phyloP scores from a whole-genome alignment of 331 rosid species.

The Arachis monticola region DNA sequence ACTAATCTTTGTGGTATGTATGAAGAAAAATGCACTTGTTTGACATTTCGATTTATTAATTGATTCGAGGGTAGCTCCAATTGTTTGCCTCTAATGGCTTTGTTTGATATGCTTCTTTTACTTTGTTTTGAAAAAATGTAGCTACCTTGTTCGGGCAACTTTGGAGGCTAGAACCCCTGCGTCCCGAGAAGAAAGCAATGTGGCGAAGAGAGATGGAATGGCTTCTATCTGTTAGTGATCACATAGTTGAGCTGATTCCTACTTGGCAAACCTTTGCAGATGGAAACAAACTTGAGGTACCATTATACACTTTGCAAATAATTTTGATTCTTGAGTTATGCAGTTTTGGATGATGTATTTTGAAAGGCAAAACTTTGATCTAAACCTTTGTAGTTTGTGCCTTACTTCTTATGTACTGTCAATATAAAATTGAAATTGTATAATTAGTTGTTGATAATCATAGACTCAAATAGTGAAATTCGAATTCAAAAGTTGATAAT shows the following conservation, averaged over 20 bases:
- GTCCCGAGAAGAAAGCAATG: slow-evolving; percentile 72
- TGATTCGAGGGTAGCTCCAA: neutral
- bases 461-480: neutral
- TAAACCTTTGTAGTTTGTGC: neutral
- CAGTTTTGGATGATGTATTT: neutral
- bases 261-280: slow-evolving; percentile 90
- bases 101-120: neutral
- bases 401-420: neutral
- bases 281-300: slow-evolving; percentile 93
- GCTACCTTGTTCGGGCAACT: slow-evolving; percentile 96
- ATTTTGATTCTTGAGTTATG: neutral
- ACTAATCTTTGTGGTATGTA: slow-evolving; percentile 91
- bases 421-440: slow-evolving; percentile 3
- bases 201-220: slow-evolving; percentile 96
- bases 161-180: slow-evolving; percentile 88
- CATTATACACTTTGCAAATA: neutral
- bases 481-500: neutral
- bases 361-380: neutral
- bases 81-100: slow-evolving; percentile 1
- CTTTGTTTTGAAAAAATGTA: slow-evolving; percentile 34
- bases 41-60: neutral
- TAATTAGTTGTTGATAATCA: slow-evolving; percentile 10
- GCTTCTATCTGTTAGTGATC: slow-evolving; percentile 90
- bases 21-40: slow-evolving; percentile 33
- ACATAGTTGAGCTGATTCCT: slow-evolving; percentile 86